Evolutionary conservation across 1,284 basidiomycete genomes (phyloP).

Genomic region (Trichosporon sp.): DNA sequence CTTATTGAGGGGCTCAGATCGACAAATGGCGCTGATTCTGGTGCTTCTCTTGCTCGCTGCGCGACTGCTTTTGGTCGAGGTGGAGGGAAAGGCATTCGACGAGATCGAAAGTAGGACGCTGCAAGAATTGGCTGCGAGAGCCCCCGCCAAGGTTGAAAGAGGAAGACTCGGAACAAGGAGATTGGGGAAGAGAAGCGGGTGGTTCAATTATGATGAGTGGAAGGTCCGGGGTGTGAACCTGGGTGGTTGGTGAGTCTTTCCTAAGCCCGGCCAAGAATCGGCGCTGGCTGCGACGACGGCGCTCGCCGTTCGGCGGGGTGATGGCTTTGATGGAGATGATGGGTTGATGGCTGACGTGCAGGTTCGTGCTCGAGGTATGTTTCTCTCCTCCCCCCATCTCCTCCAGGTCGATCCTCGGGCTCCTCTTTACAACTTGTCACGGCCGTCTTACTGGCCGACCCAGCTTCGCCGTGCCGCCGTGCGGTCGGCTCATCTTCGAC

Average conservation of each 20-base stretch:
- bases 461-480: too few relatives aligned
- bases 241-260: conserved; percentile 42
- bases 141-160: background rate
- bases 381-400: background rate
- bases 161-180: too few relatives aligned
- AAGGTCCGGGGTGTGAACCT: conserved; percentile 45
- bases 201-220: conserved; percentile 33
- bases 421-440: too few relatives aligned
- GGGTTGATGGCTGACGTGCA: conserved; percentile 15
- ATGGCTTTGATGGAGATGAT: too few relatives aligned
- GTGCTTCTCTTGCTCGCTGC: background rate
- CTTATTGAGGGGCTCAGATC: background rate
- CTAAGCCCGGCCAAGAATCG: too few relatives aligned
- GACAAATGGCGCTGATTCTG: background rate
- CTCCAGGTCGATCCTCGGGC: too few relatives aligned
- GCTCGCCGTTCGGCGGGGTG: too few relatives aligned
- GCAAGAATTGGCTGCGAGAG: background rate
- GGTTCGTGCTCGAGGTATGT: conserved; percentile 41
- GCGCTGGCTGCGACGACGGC: too few relatives aligned
- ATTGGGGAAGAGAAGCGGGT: background rate
- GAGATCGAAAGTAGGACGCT: background rate
- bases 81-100: background rate
- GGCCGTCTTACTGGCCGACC: too few relatives aligned
- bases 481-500: too few relatives aligned
- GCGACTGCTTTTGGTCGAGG: background rate